Evolutionary conservation across 306 rosid species (phyloP).

Genomic region (Inga leiocalycina): DNA sequence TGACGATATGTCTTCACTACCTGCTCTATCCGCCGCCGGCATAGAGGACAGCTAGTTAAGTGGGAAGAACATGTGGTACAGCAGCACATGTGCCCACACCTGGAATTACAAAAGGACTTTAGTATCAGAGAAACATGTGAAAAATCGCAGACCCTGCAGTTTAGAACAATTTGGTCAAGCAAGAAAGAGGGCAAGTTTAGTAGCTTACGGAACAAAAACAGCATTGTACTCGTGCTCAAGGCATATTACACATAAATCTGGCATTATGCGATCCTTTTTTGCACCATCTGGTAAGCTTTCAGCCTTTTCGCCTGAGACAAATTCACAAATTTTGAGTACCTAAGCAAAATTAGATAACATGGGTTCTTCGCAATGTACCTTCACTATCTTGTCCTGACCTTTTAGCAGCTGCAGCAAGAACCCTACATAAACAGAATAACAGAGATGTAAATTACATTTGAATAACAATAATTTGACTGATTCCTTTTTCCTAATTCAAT

Average conservation of each 20-base stretch:
- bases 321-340: slow-evolving; percentile 21
- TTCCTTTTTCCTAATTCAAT: slow-evolving; percentile 11
- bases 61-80: slow-evolving; percentile 84
- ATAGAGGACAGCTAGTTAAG: slow-evolving; percentile 88
- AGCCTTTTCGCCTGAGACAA: slow-evolving; percentile 60
- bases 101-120: slow-evolving; percentile 41
- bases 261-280: slow-evolving; percentile 73
- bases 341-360: slow-evolving; percentile 13
- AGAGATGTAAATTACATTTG: slow-evolving; percentile 8
- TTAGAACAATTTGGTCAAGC: slow-evolving; percentile 12
- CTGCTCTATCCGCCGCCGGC: slow-evolving; percentile 85
- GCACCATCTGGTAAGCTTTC: slow-evolving; percentile 56
- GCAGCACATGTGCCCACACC: slow-evolving; percentile 99
- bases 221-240: slow-evolving; percentile 93
- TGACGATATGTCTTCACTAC: slow-evolving; percentile 93
- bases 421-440: slow-evolving; percentile 60
- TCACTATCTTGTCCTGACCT: slow-evolving; percentile 70
- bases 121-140: slow-evolving; percentile 28
- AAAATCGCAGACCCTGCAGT: slow-evolving; percentile 2
- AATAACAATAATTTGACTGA: slow-evolving; percentile 8
- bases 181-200: slow-evolving; percentile 27
- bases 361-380: slow-evolving; percentile 48
- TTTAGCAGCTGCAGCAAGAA: slow-evolving; percentile 95
- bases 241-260: slow-evolving; percentile 94
- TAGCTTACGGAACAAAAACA: slow-evolving; percentile 95